Conservation (phyloP, 495 filamentous ascomycete genomes). For the Lasiosphaeria ovina region DNA sequence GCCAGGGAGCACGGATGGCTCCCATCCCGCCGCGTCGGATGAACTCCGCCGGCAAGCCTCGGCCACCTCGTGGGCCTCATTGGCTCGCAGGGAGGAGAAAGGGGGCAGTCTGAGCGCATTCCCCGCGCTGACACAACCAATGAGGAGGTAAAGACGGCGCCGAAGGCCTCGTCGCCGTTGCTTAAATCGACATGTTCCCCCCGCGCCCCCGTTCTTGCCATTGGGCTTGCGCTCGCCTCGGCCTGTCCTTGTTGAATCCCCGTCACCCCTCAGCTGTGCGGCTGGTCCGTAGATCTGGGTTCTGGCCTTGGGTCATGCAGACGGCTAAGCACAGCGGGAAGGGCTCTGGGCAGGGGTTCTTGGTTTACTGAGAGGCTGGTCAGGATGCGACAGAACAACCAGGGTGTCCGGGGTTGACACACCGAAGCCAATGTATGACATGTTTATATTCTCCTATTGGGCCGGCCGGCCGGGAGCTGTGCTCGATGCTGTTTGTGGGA, state of each 20-base stretch:
- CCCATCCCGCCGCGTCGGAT: slow-evolving; percentile 14
- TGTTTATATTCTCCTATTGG: slow-evolving; percentile 30
- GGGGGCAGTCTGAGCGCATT: slow-evolving; percentile 6
- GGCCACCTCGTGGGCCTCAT: slow-evolving; percentile 13
- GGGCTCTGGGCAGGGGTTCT: slow-evolving; percentile 1
- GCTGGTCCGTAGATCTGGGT: slow-evolving; percentile 2
- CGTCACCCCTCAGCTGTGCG: neutral
- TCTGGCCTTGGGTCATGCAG: neutral
- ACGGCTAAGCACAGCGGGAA: slow-evolving; percentile 8
- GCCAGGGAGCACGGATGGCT: slow-evolving; percentile 7
- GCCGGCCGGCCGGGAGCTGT: neutral
- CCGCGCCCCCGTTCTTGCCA: slow-evolving; percentile 7
- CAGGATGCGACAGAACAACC: slow-evolving; percentile 2
- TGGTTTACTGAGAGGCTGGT: neutral
- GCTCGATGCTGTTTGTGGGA: neutral
- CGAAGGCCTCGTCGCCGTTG: neutral
- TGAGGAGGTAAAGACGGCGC: slow-evolving; percentile 8
- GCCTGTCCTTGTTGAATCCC: neutral
- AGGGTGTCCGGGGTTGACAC: slow-evolving; percentile 12
- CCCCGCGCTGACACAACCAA: slow-evolving; percentile 20
- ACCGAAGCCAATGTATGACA: slow-evolving; percentile 24
- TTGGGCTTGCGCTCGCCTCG: neutral
- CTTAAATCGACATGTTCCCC: slow-evolving; percentile 3
- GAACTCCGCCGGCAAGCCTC: slow-evolving; percentile 6
- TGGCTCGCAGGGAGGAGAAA: neutral